Evolutionary conservation across 805 yeast genomes (phyloP).

Genomic region (Metschnikowia similis): DNA sequence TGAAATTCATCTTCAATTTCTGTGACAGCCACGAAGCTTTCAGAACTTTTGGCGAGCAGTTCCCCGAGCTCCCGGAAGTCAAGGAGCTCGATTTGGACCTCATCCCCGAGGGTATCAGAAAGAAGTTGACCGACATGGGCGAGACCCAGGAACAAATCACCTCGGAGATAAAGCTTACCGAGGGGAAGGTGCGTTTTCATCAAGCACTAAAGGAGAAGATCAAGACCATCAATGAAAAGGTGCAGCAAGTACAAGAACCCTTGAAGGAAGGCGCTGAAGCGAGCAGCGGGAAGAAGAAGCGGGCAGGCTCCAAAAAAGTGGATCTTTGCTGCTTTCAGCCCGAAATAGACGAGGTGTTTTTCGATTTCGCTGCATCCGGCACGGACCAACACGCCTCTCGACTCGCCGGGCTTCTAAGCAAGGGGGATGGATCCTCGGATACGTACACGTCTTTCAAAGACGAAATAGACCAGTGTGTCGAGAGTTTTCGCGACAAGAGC

Average conservation of each 20-base stretch:
- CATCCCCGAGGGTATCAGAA: slow-evolving; percentile 17
- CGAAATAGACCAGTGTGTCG: slow-evolving; percentile 17
- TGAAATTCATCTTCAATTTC: slow-evolving; percentile 24
- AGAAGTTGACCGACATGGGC: slow-evolving; percentile 16
- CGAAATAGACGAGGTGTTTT: slow-evolving; percentile 13
- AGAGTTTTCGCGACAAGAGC: slow-evolving; percentile 10
- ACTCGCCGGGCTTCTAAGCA: neutral
- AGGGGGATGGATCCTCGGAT: neutral
- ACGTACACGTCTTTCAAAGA: slow-evolving; percentile 11
- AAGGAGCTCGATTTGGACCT: slow-evolving; percentile 15
- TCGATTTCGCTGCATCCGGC: neutral
- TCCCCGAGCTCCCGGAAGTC: slow-evolving; percentile 44
- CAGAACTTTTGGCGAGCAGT: slow-evolving; percentile 24
- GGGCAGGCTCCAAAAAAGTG: slow-evolving; percentile 29
- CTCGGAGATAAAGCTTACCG: slow-evolving; percentile 13
- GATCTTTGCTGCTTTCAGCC: slow-evolving; percentile 55
- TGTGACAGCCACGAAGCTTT: slow-evolving; percentile 21
- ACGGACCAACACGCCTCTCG: neutral
- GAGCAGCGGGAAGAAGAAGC: slow-evolving; percentile 16
- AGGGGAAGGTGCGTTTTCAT: slow-evolving; percentile 21
- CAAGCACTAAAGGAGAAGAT: slow-evolving; percentile 32
- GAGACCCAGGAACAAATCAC: slow-evolving; percentile 12
- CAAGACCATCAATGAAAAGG: slow-evolving; percentile 34
- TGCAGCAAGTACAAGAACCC: slow-evolving; percentile 16
- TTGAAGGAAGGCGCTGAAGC: slow-evolving; percentile 9